Evolutionary conservation across 345 rosid species (phyloP).

Genomic region (Hibiscus mutabilis): DNA sequence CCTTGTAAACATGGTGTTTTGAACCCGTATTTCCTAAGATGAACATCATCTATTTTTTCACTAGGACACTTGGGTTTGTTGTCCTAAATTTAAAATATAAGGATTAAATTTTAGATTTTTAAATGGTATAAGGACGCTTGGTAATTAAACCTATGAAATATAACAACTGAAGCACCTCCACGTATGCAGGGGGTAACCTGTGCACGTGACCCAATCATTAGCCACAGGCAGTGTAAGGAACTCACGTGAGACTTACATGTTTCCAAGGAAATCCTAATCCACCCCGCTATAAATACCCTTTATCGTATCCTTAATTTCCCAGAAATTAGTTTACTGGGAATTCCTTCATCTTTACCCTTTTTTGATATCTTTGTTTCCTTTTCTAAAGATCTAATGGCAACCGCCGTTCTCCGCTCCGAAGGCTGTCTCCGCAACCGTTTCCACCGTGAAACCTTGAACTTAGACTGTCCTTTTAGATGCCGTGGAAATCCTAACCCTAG

Average conservation of each 20-base stretch:
- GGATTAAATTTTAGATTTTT: too few relatives aligned
- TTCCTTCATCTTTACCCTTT: too few relatives aligned
- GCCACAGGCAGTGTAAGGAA: not conserved
- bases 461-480: not conserved
- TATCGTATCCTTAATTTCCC: not conserved
- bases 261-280: not conserved
- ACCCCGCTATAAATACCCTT: not conserved
- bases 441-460: slow-evolving; percentile 21
- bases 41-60: too few relatives aligned
- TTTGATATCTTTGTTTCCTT: not conserved
- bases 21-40: too few relatives aligned
- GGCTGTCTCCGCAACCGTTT: slow-evolving; percentile 4
- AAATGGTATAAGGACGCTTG: too few relatives aligned
- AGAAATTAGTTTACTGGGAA: too few relatives aligned
- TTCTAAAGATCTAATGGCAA: slow-evolving; percentile 18
- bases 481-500: slow-evolving; percentile 15
- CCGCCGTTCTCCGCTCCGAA: slow-evolving; percentile 19
- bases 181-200: not conserved
- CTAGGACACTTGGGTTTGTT: too few relatives aligned
- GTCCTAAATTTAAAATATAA: too few relatives aligned
- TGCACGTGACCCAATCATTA: not conserved
- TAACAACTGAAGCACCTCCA: not conserved
- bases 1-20: too few relatives aligned
- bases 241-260: not conserved
- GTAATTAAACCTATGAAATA: too few relatives aligned